Evolutionary conservation across 2,329 filamentous ascomycete species (phyloP), one percentile per base, ranked within the genome.

Genomic region (Fusarium veterinarium): DNA sequence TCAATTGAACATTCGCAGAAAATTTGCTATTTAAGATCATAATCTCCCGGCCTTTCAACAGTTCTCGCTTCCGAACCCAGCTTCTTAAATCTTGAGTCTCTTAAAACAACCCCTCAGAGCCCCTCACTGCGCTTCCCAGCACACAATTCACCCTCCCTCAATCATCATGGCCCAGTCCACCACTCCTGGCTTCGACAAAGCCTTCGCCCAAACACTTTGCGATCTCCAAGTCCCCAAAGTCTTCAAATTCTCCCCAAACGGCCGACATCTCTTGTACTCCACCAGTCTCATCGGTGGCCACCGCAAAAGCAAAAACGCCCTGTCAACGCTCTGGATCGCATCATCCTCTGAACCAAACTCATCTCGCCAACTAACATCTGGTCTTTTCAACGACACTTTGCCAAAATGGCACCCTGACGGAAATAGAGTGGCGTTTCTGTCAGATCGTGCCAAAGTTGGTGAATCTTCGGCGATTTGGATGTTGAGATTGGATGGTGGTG

Each of bases 401-500:
- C 71, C 71, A 2, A 31, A 41, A 8, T 74, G 71, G 71, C 57
- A 69, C 13, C 71, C 71, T 13, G 49, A 20, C 5, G 64, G 67
- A 6, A 60, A 59, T 3, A 61, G 53, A 2, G 7, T 74, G 0
- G 60, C 60, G 0, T 74, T 74, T 28, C 7, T 74, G 13, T 74
- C 71, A 2, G 71, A 74, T 14, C 67, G 71, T 8, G 31, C 49
- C 0, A 82, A 81, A 40, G 71, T 75, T 5, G 69, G 75, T 6
- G 80, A 80, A 30, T 67, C 77, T 59, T 79, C 78, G 40, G 74
- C 69, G 12, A 77, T 77, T 11, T 77, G 62, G 35, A 28, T 45
- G 6, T 28, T 76, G 8, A 64, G 73, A 16, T 25, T 77, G 19
- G 75, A 75, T 0, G 73, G 75, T 4, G 71, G 73, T 1, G 75